Base-by-base conservation (phyloP, 1,284 basidiomycete genomes). In the Ceratorhiza oryzae-sativae region DNA sequence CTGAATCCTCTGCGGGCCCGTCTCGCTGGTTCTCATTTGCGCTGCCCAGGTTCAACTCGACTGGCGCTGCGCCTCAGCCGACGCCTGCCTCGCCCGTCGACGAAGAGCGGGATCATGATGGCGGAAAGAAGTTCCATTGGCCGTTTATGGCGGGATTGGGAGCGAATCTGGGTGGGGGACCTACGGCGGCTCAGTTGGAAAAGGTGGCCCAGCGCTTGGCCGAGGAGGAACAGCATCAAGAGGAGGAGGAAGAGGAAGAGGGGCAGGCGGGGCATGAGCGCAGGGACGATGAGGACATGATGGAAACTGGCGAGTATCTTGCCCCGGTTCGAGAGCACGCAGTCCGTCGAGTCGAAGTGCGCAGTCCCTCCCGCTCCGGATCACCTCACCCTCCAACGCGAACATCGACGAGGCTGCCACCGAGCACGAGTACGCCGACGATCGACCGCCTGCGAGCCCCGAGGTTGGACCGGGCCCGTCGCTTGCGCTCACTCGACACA, bases 121-220 rank as follows among this genome's bases (percentile, higher is more conserved):
- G 63, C 3, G 63, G 63, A 6, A 53, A 56, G 34, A 68, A 68
- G 51, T 68, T 68, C 23, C 63, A 68, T 56, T 68, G 63, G 63
- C 63, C 63, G 63, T 68, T 68, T 68, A 68, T 68, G 63, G 63
- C 63, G 13, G 63, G 63, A 23, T 45, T 68, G 32, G 63, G 63
- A 25, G 56, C 56, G 3, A 68, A 41, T 56, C 51, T 68, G 12
- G 63, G 63, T 1, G 49, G 63, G 25, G 63, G 63, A 1, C 63
- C 63, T 15, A 68, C 63, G 12, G 63, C 63, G 42, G 63, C 63
- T 13, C 63, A 68, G 51, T 32, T 68, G n/a, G 63, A 68, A 34
- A 56, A 41, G n/a, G 48, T 68, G 2, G 49, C 63, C 9, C 49
- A 68, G 39, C 49, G 27, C 36, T 39, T 68, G 62, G 62, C 42